These are phyloP conservation scores for Chrysanthemum seticuspe DNA, from an alignment of 129 eudicot genomes.

Conservation along the genomic window DNA sequence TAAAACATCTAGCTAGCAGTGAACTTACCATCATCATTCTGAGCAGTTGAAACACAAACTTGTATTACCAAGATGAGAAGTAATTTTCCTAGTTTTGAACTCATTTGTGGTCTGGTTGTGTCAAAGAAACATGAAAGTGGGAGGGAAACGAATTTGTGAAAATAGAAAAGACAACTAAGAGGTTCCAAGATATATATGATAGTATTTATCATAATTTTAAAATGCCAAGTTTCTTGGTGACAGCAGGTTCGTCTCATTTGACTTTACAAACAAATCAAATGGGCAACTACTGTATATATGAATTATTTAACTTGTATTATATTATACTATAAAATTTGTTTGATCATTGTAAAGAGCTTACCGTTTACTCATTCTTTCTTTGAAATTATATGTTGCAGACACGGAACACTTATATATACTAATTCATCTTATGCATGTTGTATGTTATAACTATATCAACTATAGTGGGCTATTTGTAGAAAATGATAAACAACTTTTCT, in stretches of 20 bases:
- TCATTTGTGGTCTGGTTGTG: slow-evolving; percentile 31
- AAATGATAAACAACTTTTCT: too few relatives aligned
- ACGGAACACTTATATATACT: too few relatives aligned
- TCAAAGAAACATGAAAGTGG: slow-evolving; percentile 19
- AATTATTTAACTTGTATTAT: neutral
- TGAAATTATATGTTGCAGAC: neutral
- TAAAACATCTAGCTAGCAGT: too few relatives aligned
- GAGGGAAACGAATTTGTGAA: slow-evolving; percentile 17
- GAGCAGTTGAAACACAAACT: slow-evolving; percentile 35
- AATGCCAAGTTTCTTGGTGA: slow-evolving; percentile 15
- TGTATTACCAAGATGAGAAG: slow-evolving; percentile 38
- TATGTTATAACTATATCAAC: too few relatives aligned
- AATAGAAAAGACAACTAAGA: neutral
- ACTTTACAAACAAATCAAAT: slow-evolving; percentile 14
- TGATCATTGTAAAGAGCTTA: slow-evolving; percentile 2
- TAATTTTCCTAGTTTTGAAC: slow-evolving; percentile 19
- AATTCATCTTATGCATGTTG: too few relatives aligned
- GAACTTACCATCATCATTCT: slow-evolving; percentile 53
- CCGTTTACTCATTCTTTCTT: slow-evolving; percentile 27
- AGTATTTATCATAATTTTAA: neutral
- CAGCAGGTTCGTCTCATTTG: slow-evolving; percentile 14
- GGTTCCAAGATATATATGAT: neutral
- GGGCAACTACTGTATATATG: neutral
- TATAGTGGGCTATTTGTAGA: too few relatives aligned
- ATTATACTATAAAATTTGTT: neutral